A percentile compares a stretch with the other conserved stretches of the same genome.
phyloP scores from a whole-genome alignment of 2,329 filamentous ascomycete genomes.

The Trichoderma breve region DNA sequence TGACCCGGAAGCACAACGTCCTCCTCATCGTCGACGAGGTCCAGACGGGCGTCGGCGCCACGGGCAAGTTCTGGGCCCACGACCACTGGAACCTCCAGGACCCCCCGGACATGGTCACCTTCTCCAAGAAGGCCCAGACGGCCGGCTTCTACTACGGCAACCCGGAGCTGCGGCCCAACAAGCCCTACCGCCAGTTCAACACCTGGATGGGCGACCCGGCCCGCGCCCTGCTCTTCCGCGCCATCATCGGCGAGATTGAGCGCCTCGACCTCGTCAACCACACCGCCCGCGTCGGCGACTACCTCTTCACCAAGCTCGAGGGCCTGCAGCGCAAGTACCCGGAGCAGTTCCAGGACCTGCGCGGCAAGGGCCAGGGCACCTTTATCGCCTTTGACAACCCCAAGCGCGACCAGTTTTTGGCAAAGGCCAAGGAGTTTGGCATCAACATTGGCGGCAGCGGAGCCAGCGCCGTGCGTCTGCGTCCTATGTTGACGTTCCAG shows the following conservation, averaged over 20 bases:
- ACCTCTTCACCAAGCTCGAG: conserved; percentile 71
- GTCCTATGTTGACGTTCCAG: conserved; percentile 92
- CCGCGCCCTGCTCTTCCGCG: conserved; percentile 79
- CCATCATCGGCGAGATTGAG: conserved; percentile 79
- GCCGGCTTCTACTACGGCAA: conserved; percentile 91
- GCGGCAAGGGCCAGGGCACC: conserved; percentile 84
- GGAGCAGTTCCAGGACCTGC: conserved; percentile 74
- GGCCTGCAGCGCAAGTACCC: conserved; percentile 69
- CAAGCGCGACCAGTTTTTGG: conserved; percentile 73
- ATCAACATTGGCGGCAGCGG: conserved; percentile 88
- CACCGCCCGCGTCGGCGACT: conserved; percentile 75
- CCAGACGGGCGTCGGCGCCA: conserved; percentile 88
- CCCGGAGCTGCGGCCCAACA: conserved; percentile 77
- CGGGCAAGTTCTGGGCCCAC: conserved; percentile 94
- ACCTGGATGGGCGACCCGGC: conserved; percentile 96
- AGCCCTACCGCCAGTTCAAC: conserved; percentile 95
- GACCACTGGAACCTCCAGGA: conserved; percentile 83
- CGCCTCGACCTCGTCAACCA: conserved; percentile 72
- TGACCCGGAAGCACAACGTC: conserved; percentile 75
- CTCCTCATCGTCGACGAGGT: conserved; percentile 93
- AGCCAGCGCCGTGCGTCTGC: conserved; percentile 68
- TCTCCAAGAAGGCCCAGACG: conserved; percentile 92
- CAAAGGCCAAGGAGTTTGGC: conserved; percentile 73
- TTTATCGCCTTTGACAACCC: conserved; percentile 92
- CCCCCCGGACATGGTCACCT: conserved; percentile 91